Conservation (phyloP, 257 asterid genomes). For the Capsicum pubescens region DNA sequence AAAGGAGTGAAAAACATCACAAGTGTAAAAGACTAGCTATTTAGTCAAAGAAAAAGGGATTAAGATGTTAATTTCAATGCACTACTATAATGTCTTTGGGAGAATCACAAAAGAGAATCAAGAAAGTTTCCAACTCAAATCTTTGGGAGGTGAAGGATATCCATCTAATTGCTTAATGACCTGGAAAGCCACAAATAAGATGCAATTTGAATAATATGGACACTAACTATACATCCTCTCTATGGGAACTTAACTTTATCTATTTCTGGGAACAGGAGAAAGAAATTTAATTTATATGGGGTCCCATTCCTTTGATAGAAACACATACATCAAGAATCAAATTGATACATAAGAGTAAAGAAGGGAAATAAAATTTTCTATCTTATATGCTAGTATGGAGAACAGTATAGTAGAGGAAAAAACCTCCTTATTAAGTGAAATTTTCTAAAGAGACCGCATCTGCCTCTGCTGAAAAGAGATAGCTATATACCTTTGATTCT, state of each 20-base stretch:
- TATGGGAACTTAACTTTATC: conserved; percentile 32
- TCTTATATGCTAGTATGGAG: conserved; percentile 31
- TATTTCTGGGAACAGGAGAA: conserved; percentile 33
- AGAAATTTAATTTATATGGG: conserved; percentile 25
- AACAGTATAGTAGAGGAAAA: conserved; percentile 9
- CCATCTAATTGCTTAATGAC: conserved; percentile 24
- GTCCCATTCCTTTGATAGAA: conserved; percentile 38
- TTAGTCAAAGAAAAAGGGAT: conserved; percentile 35
- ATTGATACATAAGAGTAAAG: not conserved
- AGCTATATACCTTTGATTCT: conserved; percentile 23
- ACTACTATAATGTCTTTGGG: not conserved
- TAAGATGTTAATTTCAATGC: conserved; percentile 15
- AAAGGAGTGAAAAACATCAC: not conserved
- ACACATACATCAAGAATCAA: conserved; percentile 31
- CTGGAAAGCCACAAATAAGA: conserved; percentile 28
- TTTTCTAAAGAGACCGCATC: not conserved
- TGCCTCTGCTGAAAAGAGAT: not conserved
- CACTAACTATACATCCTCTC: conserved; percentile 39
- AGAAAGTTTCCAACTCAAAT: conserved; percentile 32
- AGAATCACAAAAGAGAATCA: conserved; percentile 24
- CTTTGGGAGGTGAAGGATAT: conserved; percentile 3
- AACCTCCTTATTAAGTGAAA: not conserved
- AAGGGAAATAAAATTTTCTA: not conserved
- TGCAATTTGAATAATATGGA: conserved; percentile 30
- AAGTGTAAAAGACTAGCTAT: conserved; percentile 30